phyloP scores from a whole-genome alignment of 129 eudicot species.

The Helianthus annuus region HanXRQr2.0-SUNRISE NC_035446.2:154866431-154866930 shows the following conservation, averaged over 20 bases:
- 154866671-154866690: slow-evolving; percentile 49
- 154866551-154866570: neutral
- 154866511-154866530: slow-evolving; percentile 1
- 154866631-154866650: slow-evolving; percentile 98
- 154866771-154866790: neutral
- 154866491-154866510: slow-evolving; percentile 24
- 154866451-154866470: slow-evolving; percentile 85
- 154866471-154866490: slow-evolving; percentile 85
- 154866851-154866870: slow-evolving; percentile 69
- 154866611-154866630: slow-evolving; percentile 99
- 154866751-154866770: neutral
- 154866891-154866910: slow-evolving; percentile 86
- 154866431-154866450: slow-evolving; percentile 91
- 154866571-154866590: slow-evolving; percentile 34
- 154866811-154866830: slow-evolving; percentile 97
- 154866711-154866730: neutral
- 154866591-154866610: slow-evolving; percentile 98
- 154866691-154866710: slow-evolving; percentile 3
- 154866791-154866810: slow-evolving; percentile 57
- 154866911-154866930: slow-evolving; percentile 71
- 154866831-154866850: slow-evolving; percentile 92
- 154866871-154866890: slow-evolving; percentile 93
- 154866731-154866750: neutral
- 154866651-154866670: slow-evolving; percentile 98
- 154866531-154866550: neutral